Base-by-base conservation (phyloP, 176 grass and related monocot species). In the Otatea glauca region DNA sequence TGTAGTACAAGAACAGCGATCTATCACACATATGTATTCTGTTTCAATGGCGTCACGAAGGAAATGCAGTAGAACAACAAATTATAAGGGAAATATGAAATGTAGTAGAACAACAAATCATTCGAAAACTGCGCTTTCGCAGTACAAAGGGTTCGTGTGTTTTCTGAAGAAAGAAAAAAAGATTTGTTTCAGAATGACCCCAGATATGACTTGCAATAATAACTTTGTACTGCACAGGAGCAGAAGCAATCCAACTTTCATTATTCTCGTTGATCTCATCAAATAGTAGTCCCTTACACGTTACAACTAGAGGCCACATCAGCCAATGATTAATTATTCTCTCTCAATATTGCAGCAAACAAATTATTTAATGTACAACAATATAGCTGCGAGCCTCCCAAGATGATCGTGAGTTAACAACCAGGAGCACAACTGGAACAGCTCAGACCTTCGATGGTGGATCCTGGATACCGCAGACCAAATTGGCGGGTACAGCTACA, bases 391-490 rank as follows among this genome's bases (percentile, higher is more conserved):
- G 41, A 71, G 23, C 32, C 23, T 83, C 68, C 69, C 8, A 12
- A 60, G 42, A 14, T 59, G 75, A 60, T 53, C 60, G 6, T 60
- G 65, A 66, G 72, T 82, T 71, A 77, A 70, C 53, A 76, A 56
- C 29, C 29, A 27, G 56, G 62, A 83, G 45, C 50, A 68, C 32
- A 20, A 53, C 20, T 5, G 60, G 74, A 83, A 69, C 16, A 84
- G 16, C 23, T 98, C 84, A 92, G 75, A 68, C 76, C 63, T 91
- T 92, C 10, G 91, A 37, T 49, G 80, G 79, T 9, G 56, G 77
- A 88, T 99, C 96, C 87, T 96, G 93, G 53, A 99, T 72, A 12
- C 93, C 96, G 65, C 96, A 94, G 51, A 90, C 82, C 91, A 92
- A 77, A 81, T 99, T 99, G 72, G 89, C 89, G 6, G 89, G 93